Conservation (phyloP, 2,329 filamentous ascomycete species). For the Cordyceps pruinosa region DNA sequence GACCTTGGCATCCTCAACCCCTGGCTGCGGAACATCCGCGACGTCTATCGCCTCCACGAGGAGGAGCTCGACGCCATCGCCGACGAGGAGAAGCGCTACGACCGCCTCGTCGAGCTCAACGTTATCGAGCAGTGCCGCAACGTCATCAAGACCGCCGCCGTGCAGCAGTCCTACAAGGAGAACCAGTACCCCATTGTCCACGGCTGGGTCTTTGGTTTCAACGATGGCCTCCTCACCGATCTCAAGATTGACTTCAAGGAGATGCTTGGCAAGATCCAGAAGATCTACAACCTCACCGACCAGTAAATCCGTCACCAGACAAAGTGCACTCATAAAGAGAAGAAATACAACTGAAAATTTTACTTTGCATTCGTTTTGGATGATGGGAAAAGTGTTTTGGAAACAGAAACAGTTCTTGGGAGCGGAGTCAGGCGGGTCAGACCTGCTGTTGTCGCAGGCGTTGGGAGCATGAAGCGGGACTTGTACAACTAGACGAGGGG, state of each 20-base stretch:
- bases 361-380: background rate
- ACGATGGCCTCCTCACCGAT: conserved; percentile 60
- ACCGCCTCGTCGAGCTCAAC: conserved; percentile 76
- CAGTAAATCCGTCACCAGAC: conserved; percentile 14
- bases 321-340: background rate
- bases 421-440: background rate
- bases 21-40: conserved; percentile 67
- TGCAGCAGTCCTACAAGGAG: conserved; percentile 63
- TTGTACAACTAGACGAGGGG: background rate
- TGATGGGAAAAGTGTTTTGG: background rate
- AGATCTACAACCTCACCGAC: conserved; percentile 54
- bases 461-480: background rate
- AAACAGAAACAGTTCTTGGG: background rate
- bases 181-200: conserved; percentile 63
- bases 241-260: conserved; percentile 55
- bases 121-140: conserved; percentile 71
- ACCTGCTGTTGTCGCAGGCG: background rate
- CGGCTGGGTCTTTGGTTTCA: conserved; percentile 66
- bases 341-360: background rate
- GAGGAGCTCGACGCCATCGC: conserved; percentile 58
- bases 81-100: conserved; percentile 53
- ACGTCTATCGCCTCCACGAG: conserved; percentile 67
- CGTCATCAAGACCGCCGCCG: conserved; percentile 70
- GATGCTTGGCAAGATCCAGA: conserved; percentile 51
- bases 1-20: conserved; percentile 66